These are phyloP conservation scores for Ailanthus altissimus DNA, from an alignment of 345 rosid species.

Conservation along the genomic window DNA sequence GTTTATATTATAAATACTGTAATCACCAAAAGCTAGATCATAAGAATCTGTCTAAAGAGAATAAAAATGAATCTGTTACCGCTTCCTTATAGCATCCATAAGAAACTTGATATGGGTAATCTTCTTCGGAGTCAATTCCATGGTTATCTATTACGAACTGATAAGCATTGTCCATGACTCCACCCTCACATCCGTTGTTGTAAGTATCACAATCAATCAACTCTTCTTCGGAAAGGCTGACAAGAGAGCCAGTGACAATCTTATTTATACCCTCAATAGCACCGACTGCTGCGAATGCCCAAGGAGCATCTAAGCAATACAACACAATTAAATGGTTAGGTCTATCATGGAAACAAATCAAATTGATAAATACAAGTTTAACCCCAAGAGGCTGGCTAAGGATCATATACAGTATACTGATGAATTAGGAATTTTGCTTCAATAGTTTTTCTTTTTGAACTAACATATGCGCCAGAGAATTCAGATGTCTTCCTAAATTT, in stretches of 20 bases:
- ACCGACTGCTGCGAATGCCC: constrained; percentile 91
- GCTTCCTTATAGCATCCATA: constrained; percentile 58
- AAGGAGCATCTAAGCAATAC: constrained; percentile 69
- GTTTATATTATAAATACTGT: too few species aligned
- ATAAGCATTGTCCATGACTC: constrained; percentile 83
- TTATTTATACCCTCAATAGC: constrained; percentile 88
- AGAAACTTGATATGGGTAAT: constrained; percentile 63
- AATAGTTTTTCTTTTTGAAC: too few species aligned
- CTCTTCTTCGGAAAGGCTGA: constrained; percentile 92
- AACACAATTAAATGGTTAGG: too few species aligned
- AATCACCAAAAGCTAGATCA: too few species aligned
- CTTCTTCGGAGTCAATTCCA: constrained; percentile 79
- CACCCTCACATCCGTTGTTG: constrained; percentile 82
- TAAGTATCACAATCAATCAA: constrained; percentile 76
- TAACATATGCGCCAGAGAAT: too few species aligned
- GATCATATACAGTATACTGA: too few species aligned
- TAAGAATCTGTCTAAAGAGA: too few species aligned
- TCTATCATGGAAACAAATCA: too few species aligned
- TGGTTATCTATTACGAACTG: constrained; percentile 63
- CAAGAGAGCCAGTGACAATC: constrained; percentile 74
- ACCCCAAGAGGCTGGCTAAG: too few species aligned
- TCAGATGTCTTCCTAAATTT: too few species aligned
- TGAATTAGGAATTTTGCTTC: too few species aligned
- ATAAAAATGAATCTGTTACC: constrained; percentile 35
- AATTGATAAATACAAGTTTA: too few species aligned